These are phyloP conservation scores for Fulvia fulva DNA, from an alignment of 2,329 filamentous ascomycete genomes.

Conservation along the genomic window DNA sequence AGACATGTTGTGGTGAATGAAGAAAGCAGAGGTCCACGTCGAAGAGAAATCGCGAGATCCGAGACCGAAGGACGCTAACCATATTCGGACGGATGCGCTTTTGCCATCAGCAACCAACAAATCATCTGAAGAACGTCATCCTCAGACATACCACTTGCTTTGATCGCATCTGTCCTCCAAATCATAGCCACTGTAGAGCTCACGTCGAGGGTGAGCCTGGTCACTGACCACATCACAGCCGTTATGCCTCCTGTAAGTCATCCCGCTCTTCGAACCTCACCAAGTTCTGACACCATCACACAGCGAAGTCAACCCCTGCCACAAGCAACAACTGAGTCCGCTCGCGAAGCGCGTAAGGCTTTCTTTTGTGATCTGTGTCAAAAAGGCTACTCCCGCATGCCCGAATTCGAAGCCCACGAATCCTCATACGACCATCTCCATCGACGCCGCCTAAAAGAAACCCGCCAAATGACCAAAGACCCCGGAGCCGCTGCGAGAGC, in stretches of 20 bases:
- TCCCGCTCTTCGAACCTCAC: background rate
- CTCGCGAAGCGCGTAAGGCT: conserved; percentile 71
- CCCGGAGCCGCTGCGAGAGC: conserved; percentile 62
- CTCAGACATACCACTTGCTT: background rate
- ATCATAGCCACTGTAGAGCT: background rate
- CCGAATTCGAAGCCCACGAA: conserved; percentile 93
- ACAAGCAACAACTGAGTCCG: conserved; percentile 52
- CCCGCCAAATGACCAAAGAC: conserved; percentile 78
- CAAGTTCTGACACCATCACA: background rate
- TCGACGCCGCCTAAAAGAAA: conserved; percentile 74
- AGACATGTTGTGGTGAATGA: too few species aligned
- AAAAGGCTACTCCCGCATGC: conserved; percentile 92
- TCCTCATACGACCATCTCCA: conserved; percentile 94
- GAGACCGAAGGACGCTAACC: too few species aligned
- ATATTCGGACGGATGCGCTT: too few species aligned
- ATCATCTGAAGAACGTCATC: too few species aligned
- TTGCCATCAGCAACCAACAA: background rate
- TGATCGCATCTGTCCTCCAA: too few species aligned
- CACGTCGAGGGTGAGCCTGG: too few species aligned
- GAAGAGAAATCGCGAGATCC: too few species aligned
- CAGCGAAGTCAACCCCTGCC: conserved; percentile 31
- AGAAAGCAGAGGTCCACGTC: too few species aligned
- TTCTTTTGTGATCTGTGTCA: conserved; percentile 86
- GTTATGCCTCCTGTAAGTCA: conserved; percentile 3
- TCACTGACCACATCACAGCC: background rate